A percentile compares a stretch with the other conserved stretches of the same genome.
Conservation (phyloP, 208 protist genomes). For the Acanthamoeba lenticulata region DNA sequence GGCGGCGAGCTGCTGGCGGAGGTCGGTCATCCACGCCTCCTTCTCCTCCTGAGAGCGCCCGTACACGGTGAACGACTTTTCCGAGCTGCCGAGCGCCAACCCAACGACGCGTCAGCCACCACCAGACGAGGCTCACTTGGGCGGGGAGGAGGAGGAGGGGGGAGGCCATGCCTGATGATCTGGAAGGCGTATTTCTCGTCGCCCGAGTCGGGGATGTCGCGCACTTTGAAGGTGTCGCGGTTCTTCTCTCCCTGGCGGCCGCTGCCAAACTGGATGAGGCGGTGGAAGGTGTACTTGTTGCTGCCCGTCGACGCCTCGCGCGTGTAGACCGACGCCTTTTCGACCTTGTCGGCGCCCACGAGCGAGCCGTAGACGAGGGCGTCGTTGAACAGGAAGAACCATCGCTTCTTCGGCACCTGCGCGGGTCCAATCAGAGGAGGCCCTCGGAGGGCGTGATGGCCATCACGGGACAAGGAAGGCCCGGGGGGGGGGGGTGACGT, state of each 20-base stretch:
- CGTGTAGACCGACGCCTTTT: constrained; percentile 55
- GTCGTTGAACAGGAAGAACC: constrained; percentile 60
- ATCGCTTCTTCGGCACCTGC: constrained; percentile 32
- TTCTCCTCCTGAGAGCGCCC: background rate
- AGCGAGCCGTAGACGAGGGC: constrained; percentile 38
- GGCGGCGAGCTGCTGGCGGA: background rate
- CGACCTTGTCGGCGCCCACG: constrained; percentile 20
- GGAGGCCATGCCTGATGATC: constrained; percentile 19
- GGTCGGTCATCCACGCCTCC: constrained; percentile 36
- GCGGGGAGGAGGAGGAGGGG: background rate
- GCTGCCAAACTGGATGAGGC: constrained; percentile 37
- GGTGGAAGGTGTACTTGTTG: constrained; percentile 56
- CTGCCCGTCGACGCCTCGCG: background rate
- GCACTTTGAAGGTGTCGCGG: constrained; percentile 14
- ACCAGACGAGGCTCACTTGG: background rate
- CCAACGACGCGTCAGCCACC: background rate
- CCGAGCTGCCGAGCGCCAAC: background rate
- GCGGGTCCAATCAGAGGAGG: too few relatives aligned
- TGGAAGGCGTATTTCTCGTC: constrained; percentile 56
- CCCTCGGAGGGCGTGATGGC: too few relatives aligned
- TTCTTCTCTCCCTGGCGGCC: constrained; percentile 8
- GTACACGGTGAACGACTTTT: constrained; percentile 52
- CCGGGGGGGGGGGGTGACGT: background rate
- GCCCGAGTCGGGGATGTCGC: constrained; percentile 3
- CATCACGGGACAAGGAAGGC: too few relatives aligned